Conservation (phyloP, 2,329 filamentous ascomycete genomes). For the Dendrostoma leiphaemia region DNA sequence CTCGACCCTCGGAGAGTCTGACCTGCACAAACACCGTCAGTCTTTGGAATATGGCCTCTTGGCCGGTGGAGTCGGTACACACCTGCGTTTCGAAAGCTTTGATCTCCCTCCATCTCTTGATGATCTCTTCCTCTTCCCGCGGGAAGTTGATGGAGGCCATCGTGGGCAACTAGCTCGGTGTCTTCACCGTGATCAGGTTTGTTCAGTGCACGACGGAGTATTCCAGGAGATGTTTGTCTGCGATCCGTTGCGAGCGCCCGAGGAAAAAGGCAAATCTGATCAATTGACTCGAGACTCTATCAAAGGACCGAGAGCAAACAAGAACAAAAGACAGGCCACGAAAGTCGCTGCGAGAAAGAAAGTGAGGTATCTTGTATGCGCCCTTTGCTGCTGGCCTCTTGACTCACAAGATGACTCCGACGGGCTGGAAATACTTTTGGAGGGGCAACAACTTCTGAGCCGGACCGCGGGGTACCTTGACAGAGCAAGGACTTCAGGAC, state of each 20-base stretch:
- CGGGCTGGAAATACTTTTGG: conserved; percentile 9
- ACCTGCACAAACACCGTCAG: conserved; percentile 38
- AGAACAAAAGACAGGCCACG: background rate
- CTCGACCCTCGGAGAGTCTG: conserved; percentile 77
- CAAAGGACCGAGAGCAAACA: background rate
- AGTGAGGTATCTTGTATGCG: background rate
- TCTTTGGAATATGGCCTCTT: too few species aligned
- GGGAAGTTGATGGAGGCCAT: conserved; percentile 88
- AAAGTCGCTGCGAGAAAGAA: background rate
- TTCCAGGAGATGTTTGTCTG: background rate
- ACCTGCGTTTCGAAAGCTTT: conserved; percentile 87
- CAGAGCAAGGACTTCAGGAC: background rate
- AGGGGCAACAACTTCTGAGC: conserved; percentile 17
- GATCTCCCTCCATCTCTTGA: conserved; percentile 87
- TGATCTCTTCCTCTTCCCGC: conserved; percentile 81
- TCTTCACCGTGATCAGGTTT: background rate
- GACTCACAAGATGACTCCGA: conserved; percentile 18
- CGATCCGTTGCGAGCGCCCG: background rate
- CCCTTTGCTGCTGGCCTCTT: conserved; percentile 3
- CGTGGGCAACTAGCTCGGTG: conserved; percentile 18
- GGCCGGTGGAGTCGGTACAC: conserved; percentile 17
- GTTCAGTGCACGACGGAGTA: background rate
- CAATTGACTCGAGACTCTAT: background rate
- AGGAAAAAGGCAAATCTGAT: background rate
- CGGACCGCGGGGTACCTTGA: conserved; percentile 16